Evolutionary conservation across 192 early-diverging fungal genomes (phyloP), one percentile per base, ranked within the genome.

Genomic region (Backusella westeae): DNA sequence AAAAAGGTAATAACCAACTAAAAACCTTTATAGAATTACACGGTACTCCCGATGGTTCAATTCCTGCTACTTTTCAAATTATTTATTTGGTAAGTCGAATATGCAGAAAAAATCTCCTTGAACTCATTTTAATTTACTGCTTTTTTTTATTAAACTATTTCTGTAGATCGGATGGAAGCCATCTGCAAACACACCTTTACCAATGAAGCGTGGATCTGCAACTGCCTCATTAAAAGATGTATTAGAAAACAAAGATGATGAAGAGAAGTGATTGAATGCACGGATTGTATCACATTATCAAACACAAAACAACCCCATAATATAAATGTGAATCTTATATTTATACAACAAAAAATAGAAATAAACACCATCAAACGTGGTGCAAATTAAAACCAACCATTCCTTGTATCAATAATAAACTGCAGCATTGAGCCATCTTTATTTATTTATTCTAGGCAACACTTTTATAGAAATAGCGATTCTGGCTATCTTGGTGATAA

Each of bases 61-160:
- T 99, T 65, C 96, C 97, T 23, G 97, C 97, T 7, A 99, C 97
- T 12, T 99, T 99, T 82, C 94, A 97, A 77, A 89, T 94, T 49
- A 86, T 92, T 49, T 91, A 89, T 67, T 86, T 91, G 76, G 82
- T 82, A 78, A 70, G 17, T 68, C 23, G 46, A 17, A 36, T 14
- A 6, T 56, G 23, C 56, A 59, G 21, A 59, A 26, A 32, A 56
- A 59, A 9, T 23, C 56, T 49, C 56, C 21, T 59, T 63, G 56
- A 63, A 63, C 26, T 29, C n/a, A 12, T 63, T 63, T 63, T 63
- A 63, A 17, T 63, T 63, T 53, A 44, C 6, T n/a, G 46, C 12
- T 56, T 23, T 46, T 10, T 65, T 69, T 65, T 69, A 38, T 15
- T 71, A 77, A 49, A 78, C 53, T 76, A 32, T 10, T 71, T 65